These are phyloP conservation scores for Didymella keratinophila DNA, from an alignment of 2,329 filamentous ascomycete genomes.

Conservation along the genomic window DNA sequence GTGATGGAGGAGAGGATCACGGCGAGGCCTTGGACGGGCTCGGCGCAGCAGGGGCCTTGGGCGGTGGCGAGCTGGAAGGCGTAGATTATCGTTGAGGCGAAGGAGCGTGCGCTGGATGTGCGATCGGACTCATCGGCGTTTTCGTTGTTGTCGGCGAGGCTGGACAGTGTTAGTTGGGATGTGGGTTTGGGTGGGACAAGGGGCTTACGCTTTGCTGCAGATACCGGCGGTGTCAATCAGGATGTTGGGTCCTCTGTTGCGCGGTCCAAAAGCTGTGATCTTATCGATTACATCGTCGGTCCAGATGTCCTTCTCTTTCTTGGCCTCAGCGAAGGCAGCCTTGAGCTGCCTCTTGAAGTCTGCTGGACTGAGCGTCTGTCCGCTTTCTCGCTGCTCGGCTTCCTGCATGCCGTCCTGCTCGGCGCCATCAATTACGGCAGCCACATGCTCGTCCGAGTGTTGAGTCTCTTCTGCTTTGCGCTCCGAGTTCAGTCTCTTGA, in stretches of 20 bases:
- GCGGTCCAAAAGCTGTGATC: conserved; percentile 89
- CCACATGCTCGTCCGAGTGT: conserved; percentile 44
- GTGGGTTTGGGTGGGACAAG: too few species aligned
- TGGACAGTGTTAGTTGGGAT: not conserved
- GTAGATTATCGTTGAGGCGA: conserved; percentile 89
- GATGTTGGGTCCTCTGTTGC: conserved; percentile 85
- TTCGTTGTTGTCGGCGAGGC: conserved; percentile 43
- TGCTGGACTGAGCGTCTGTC: conserved; percentile 70
- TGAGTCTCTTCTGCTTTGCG: conserved; percentile 60
- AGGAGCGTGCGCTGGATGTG: conserved; percentile 64
- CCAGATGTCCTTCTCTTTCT: conserved; percentile 79
- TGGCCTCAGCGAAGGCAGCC: conserved; percentile 72
- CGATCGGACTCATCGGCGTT: conserved; percentile 26
- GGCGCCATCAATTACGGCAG: conserved; percentile 56
- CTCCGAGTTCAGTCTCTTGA: conserved; percentile 81
- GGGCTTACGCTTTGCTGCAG: conserved; percentile 73
- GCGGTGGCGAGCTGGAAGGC: conserved; percentile 92
- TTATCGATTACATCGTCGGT: conserved; percentile 72
- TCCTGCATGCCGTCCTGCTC: conserved; percentile 58
- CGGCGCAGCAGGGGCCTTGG: conserved; percentile 89
- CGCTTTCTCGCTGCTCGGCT: conserved; percentile 63
- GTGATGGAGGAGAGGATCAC: conserved; percentile 85
- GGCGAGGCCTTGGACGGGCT: conserved; percentile 91
- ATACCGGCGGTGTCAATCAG: conserved; percentile 79
- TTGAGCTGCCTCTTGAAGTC: conserved; percentile 81